Conservation (phyloP, 2,329 filamentous ascomycete species). For the Myotisia sp. region DNA sequence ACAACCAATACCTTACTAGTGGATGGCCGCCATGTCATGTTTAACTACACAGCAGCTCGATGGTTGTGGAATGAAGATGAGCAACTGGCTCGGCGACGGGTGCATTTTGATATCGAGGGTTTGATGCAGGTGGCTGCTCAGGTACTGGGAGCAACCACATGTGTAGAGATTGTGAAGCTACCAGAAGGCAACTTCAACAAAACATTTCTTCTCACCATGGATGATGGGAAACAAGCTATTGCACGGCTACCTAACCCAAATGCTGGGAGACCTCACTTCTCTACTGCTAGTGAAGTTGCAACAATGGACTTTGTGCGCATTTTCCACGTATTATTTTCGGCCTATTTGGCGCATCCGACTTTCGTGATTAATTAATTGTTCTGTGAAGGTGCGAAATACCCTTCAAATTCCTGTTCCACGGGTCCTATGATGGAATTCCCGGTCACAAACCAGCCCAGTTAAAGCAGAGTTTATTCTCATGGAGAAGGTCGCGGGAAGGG, state of each 20-base stretch:
- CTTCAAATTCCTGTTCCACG: conserved; percentile 4
- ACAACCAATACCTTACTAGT: no score
- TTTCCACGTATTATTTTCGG: conserved; percentile 3
- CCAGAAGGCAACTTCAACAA: conserved; percentile 17
- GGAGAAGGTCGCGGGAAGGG: no score
- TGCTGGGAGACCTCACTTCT: conserved; percentile 12
- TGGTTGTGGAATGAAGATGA: conserved; percentile 17
- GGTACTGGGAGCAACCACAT: conserved; percentile 1
- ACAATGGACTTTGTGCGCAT: conserved; percentile 16
- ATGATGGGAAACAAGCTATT: conserved; percentile 15
- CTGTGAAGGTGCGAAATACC: conserved; percentile 15
- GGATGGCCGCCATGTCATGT: no score
- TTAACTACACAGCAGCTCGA: no score
- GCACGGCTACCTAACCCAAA: conserved; percentile 15
- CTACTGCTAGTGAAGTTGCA: conserved; percentile 17
- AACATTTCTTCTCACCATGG: conserved; percentile 15
- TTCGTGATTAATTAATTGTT: conserved; percentile 9
- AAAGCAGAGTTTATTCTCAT: no score
- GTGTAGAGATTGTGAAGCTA: conserved; percentile 10
- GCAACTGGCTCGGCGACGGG: conserved; percentile 11
- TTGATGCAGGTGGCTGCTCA: conserved; percentile 2
- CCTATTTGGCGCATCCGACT: conserved; percentile 1
- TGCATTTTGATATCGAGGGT: conserved; percentile 5
- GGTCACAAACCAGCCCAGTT: no score
- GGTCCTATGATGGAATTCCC: conserved; percentile 6